A percentile compares a stretch with the other conserved stretches of the same genome.
Conservation (phyloP, 441 rosid genomes). For the Pelargonium fulgidum region DNA sequence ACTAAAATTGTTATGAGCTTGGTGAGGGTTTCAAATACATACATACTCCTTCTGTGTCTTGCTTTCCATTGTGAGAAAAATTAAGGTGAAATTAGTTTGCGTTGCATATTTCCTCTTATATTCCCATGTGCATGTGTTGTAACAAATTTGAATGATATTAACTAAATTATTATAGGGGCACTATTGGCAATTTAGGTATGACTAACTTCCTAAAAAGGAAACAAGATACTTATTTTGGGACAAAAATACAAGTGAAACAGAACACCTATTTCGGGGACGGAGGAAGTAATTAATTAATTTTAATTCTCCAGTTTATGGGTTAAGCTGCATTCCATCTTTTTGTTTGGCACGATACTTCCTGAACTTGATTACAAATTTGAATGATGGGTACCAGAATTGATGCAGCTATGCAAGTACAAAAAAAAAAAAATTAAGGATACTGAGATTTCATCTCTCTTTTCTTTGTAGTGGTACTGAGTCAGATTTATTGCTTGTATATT, state of each 20-base stretch:
- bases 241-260: no score
- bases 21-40: background rate
- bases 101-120: no score
- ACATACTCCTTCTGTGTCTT: no score
- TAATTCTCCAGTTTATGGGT: background rate
- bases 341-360: background rate
- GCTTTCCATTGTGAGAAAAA: no score
- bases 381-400: conserved; percentile 6
- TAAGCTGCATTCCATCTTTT: background rate
- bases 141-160: no score
- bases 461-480: conserved; percentile 8
- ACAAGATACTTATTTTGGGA: no score
- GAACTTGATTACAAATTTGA: background rate
- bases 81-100: no score
- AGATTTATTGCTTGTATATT: conserved; percentile 2
- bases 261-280: no score
- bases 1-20: background rate
- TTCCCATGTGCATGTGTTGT: no score
- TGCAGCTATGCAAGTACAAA: background rate
- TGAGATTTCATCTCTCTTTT: background rate
- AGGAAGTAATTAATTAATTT: background rate
- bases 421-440: background rate
- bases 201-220: no score
- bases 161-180: no score
- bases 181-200: no score